Evolutionary conservation across 2,329 filamentous ascomycete genomes (phyloP).

Genomic region (Immersiporthe knoxdaviesiana): DNA sequence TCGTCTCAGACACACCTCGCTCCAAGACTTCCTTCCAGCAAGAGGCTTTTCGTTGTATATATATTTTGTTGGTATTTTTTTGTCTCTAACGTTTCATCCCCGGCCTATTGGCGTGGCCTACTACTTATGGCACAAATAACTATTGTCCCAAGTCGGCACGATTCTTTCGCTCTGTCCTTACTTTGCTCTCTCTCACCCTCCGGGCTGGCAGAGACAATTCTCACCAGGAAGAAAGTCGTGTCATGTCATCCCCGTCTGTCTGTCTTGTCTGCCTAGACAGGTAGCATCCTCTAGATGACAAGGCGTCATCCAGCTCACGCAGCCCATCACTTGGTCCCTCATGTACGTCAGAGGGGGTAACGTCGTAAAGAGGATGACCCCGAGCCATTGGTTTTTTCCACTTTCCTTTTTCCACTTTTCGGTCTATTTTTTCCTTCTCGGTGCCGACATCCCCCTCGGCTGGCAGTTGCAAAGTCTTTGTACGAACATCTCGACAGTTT

Average conservation of each 20-base stretch:
- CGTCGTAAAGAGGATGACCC: not conserved
- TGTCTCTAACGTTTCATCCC: not conserved
- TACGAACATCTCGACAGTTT: too few relatives aligned
- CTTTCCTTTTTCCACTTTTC: not conserved
- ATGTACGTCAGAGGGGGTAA: constrained; percentile 1
- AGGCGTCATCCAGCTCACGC: constrained; percentile 5
- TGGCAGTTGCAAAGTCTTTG: not conserved
- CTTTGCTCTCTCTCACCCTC: not conserved
- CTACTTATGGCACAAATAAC: not conserved
- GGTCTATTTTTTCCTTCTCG: not conserved
- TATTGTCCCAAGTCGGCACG: not conserved
- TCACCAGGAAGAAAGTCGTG: not conserved
- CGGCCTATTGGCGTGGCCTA: not conserved
- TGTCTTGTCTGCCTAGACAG: not conserved
- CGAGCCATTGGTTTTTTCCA: not conserved
- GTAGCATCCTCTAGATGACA: not conserved
- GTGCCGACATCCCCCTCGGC: not conserved
- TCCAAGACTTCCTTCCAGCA: not conserved
- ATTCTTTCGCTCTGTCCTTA: not conserved
- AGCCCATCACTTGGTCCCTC: not conserved
- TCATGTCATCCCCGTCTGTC: not conserved
- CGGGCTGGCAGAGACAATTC: not conserved
- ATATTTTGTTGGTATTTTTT: not conserved
- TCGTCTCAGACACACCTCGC: not conserved
- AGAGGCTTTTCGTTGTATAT: not conserved